phyloP scores from a whole-genome alignment of 2,329 filamentous ascomycete genomes.

The Diaporthe vexans region DNA sequence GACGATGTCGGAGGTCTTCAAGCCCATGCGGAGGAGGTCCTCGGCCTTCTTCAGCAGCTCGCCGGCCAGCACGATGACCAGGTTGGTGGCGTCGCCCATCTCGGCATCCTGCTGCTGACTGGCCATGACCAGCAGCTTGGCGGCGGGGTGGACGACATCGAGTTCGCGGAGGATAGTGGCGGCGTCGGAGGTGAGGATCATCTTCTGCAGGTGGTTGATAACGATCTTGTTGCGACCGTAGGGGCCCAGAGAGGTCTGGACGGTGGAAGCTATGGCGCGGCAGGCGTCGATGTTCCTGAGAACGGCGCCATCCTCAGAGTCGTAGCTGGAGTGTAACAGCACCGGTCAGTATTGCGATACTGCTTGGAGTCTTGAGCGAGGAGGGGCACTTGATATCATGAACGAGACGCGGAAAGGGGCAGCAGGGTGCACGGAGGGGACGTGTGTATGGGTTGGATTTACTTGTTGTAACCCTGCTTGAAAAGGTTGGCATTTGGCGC shows the following conservation, averaged over 20 bases:
- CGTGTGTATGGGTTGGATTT: constrained; percentile 53
- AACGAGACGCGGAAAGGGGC: constrained; percentile 38
- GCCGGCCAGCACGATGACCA: constrained; percentile 95
- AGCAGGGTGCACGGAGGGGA: constrained; percentile 32
- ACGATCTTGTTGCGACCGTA: constrained; percentile 99
- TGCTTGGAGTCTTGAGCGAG: constrained; percentile 27
- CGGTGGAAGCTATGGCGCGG: constrained; percentile 93
- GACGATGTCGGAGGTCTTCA: constrained; percentile 98
- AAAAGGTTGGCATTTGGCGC: constrained; percentile 95
- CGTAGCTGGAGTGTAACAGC: constrained; percentile 77
- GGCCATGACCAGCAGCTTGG: constrained; percentile 98
- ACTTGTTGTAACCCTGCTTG: constrained; percentile 98
- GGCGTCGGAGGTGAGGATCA: constrained; percentile 98
- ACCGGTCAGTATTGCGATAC: constrained; percentile 31
- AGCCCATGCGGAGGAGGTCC: constrained; percentile 93
- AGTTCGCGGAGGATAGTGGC: constrained; percentile 97
- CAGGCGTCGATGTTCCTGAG: constrained; percentile 99
- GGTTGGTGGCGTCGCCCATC: constrained; percentile 98
- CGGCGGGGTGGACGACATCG: constrained; percentile 97
- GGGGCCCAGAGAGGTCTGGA: constrained; percentile 95
- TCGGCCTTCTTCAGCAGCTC: constrained; percentile 98
- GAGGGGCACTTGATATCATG: constrained; percentile 28
- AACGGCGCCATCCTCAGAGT: constrained; percentile 98
- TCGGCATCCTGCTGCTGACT: constrained; percentile 98
- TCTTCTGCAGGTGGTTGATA: constrained; percentile 99